A percentile compares a stretch with the other conserved stretches of the same genome.
phyloP scores from a whole-genome alignment of 805 yeast species.

The Torulaspora microellipsoides region DNA sequence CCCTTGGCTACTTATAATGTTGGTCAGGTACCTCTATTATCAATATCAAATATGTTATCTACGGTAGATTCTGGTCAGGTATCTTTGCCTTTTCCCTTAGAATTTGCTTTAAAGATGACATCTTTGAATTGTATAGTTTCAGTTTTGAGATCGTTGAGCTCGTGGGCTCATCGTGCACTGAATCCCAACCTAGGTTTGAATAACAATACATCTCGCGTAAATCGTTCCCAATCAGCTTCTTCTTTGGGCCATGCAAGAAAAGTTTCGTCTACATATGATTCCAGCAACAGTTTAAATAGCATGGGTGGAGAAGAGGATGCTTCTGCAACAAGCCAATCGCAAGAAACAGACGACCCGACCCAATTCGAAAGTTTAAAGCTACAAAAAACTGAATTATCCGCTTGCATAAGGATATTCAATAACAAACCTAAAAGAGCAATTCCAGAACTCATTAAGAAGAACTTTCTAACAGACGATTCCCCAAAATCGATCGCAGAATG shows the following conservation, averaged over 20 bases:
- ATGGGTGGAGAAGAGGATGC: conserved; percentile 17
- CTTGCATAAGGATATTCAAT: conserved; percentile 75
- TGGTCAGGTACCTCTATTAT: conserved; percentile 67
- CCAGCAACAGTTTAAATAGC: conserved; percentile 8
- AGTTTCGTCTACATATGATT: conserved; percentile 8
- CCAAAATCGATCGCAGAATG: conserved; percentile 73
- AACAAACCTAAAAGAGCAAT: conserved; percentile 82
- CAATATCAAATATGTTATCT: conserved; percentile 57
- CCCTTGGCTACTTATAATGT: conserved; percentile 72
- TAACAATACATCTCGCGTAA: conserved; percentile 7
- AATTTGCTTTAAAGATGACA: conserved; percentile 77
- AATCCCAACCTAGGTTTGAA: conserved; percentile 10
- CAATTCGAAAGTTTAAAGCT: conserved; percentile 84
- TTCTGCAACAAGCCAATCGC: conserved; percentile 15
- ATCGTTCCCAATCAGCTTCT: conserved; percentile 13
- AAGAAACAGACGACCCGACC: conserved; percentile 62
- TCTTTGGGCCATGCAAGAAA: conserved; percentile 16
- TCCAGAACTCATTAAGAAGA: conserved; percentile 51
- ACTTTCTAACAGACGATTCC: conserved; percentile 55
- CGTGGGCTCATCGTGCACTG: conserved; percentile 78
- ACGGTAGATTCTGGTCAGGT: conserved; percentile 20
- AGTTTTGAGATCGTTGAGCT: conserved; percentile 69
- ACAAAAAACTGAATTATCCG: conserved; percentile 74
- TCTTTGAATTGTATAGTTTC: conserved; percentile 79
- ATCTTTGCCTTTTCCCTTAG: conserved; percentile 53